phyloP scores from a whole-genome alignment of 2,329 filamentous ascomycete genomes.

The Botrytis porri region DNA sequence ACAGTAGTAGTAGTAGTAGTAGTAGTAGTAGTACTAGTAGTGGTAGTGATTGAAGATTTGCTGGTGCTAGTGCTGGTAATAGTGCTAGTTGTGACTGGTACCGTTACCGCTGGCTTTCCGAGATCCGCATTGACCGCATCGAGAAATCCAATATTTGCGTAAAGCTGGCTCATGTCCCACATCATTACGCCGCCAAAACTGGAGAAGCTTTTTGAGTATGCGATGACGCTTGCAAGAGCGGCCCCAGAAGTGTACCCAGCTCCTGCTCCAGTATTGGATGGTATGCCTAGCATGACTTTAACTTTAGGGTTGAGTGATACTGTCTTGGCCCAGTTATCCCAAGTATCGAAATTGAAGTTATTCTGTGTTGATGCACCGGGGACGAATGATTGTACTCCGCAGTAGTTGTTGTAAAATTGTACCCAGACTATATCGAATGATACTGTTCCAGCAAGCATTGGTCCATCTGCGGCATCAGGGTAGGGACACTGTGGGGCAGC shows the following conservation, averaged over 20 bases:
- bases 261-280: slow-evolving; percentile 47
- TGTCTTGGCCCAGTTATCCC: slow-evolving; percentile 63
- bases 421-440: slow-evolving; percentile 43
- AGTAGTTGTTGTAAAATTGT: slow-evolving; percentile 52
- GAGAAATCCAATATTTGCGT: slow-evolving; percentile 56
- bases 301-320: slow-evolving; percentile 56
- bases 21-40: slow-evolving; percentile 29
- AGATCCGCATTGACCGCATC: slow-evolving; percentile 22
- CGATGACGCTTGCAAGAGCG: slow-evolving; percentile 50
- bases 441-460: slow-evolving; percentile 54
- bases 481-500: slow-evolving; percentile 68
- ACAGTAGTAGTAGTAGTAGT: not conserved
- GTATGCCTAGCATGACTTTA: slow-evolving; percentile 60
- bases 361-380: slow-evolving; percentile 45
- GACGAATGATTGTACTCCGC: slow-evolving; percentile 54
- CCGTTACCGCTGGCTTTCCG: slow-evolving; percentile 17
- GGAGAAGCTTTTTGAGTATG: slow-evolving; percentile 51
- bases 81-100: slow-evolving; percentile 22
- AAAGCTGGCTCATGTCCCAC: slow-evolving; percentile 64
- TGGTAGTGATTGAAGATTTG: slow-evolving; percentile 6
- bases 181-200: slow-evolving; percentile 68
- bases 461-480: slow-evolving; percentile 58
- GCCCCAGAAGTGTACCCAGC: slow-evolving; percentile 52
- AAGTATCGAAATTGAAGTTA: slow-evolving; percentile 60
- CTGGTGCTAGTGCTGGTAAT: slow-evolving; percentile 25